These are phyloP conservation scores for Leishmania braziliensis DNA, from an alignment of 208 protist species.

Conservation along the genomic window DNA sequence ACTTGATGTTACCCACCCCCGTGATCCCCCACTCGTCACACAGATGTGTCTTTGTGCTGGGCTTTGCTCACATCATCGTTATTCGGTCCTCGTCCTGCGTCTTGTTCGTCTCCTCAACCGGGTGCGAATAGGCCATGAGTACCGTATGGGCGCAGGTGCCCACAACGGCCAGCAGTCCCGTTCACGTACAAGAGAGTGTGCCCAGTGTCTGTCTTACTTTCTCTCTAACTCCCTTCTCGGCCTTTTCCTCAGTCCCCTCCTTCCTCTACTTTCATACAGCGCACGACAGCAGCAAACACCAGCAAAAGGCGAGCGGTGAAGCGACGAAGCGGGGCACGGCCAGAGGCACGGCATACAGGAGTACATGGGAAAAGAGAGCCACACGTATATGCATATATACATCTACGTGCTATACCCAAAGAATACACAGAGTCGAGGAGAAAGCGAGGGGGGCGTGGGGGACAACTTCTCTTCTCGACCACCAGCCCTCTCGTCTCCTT, in stretches of 20 bases:
- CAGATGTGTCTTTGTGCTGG: background rate
- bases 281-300: background rate
- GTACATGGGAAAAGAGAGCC: background rate
- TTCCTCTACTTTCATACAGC: background rate
- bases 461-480: background rate
- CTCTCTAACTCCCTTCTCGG: background rate
- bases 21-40: background rate
- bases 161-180: background rate
- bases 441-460: too few species aligned
- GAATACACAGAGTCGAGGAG: background rate
- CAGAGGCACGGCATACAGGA: background rate
- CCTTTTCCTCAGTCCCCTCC: background rate
- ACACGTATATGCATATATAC: too few species aligned
- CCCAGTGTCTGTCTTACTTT: background rate
- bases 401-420: background rate
- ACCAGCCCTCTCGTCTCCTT: background rate
- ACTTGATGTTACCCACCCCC: background rate
- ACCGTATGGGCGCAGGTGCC: background rate
- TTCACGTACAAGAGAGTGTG: background rate
- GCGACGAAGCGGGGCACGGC: background rate
- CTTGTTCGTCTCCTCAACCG: background rate
- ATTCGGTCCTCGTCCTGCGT: background rate
- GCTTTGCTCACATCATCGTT: background rate
- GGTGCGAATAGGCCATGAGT: background rate
- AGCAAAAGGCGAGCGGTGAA: background rate